phyloP scores from a whole-genome alignment of 2,329 filamentous ascomycete species.

The Ophiobolus disseminans region DNA sequence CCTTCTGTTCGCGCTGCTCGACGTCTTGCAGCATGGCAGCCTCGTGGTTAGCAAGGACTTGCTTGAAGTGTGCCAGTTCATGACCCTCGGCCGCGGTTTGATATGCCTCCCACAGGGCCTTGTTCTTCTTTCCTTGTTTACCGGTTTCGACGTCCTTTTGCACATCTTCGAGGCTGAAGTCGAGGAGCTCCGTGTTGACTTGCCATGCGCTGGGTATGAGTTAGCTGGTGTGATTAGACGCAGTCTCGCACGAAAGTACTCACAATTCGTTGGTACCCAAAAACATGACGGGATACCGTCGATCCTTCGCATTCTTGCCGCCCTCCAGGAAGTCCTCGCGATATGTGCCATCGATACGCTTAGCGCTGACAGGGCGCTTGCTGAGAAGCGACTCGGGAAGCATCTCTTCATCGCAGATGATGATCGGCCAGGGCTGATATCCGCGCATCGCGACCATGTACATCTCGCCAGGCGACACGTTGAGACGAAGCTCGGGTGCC shows the following conservation, averaged over 20 bases:
- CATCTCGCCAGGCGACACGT: constrained; percentile 89
- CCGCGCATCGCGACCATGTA: constrained; percentile 95
- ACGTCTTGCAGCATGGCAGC: constrained; percentile 62
- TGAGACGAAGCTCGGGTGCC: constrained; percentile 68
- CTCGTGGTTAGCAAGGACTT: constrained; percentile 69
- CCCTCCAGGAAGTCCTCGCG: constrained; percentile 86
- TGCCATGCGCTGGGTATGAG: constrained; percentile 78
- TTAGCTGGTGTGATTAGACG: constrained; percentile 7
- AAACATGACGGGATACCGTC: constrained; percentile 95
- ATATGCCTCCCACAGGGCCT: constrained; percentile 80
- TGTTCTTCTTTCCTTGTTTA: constrained; percentile 85
- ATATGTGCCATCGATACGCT: constrained; percentile 82
- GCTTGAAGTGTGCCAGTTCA: constrained; percentile 82
- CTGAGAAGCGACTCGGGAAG: constrained; percentile 79
- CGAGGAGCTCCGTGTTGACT: constrained; percentile 79
- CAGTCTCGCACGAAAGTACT: constrained; percentile 54
- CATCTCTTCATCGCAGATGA: constrained; percentile 95
- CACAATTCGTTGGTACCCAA: constrained; percentile 96
- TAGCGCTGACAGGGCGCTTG: constrained; percentile 82
- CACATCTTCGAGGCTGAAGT: constrained; percentile 77
- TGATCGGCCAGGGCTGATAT: constrained; percentile 91
- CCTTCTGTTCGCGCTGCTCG: constrained; percentile 69
- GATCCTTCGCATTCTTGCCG: constrained; percentile 82
- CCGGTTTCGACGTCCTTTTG: constrained; percentile 72
- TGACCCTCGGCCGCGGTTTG: constrained; percentile 79